Evolutionary conservation across 2,329 filamentous ascomycete genomes (phyloP), one percentile per base, ranked within the genome.

Genomic region (Lecanicillium sp.): DNA sequence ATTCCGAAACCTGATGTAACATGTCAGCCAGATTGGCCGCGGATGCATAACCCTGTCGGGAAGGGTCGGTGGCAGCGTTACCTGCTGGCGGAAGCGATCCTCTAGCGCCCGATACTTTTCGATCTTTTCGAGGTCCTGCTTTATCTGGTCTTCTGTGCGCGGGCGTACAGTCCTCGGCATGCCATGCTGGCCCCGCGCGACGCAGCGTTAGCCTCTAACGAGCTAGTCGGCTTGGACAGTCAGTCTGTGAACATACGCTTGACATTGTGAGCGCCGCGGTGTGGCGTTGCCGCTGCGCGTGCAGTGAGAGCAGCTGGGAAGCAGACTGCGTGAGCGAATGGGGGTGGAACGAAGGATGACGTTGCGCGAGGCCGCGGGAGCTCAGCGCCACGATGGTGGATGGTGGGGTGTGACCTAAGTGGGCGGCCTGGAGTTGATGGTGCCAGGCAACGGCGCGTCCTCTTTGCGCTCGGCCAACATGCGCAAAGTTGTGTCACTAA

Each of bases 151-250:
- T 51, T 84, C 79, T 50, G 83, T 84, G 49, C 74, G 72, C 52
- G 55, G 50, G 51, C 72, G 68, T 45, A 73, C 70, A 44, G 76
- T 72, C 55, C 88, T 84, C 54, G 85, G 77, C 59, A 94, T 74
- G 57, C 87, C 87, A 74, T 96, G 89, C 87, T 95, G 64, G 17
- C 5, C 15, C 15, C n/a, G n/a, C n/a, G n/a, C n/a, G n/a, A 25
- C 22, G 22, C 22, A 25, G 22, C 7, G 22, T 28, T 37, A n/a
- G 11, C 5, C 14, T 37, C 29, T 27, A 33, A 9, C n/a, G 22
- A 15, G 11, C 8, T 12, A 15, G 8, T 14, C 22, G 12, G 10
- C 19, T 8, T 13, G 8, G 12, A 30, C n/a, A 9, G 14, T 29
- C 8, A 9, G 2, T 4, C 3, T 13, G 3, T 29, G 2, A 10